phyloP scores from a whole-genome alignment of 1,284 basidiomycete species.

The Ceratobasidium sp. region DNA sequence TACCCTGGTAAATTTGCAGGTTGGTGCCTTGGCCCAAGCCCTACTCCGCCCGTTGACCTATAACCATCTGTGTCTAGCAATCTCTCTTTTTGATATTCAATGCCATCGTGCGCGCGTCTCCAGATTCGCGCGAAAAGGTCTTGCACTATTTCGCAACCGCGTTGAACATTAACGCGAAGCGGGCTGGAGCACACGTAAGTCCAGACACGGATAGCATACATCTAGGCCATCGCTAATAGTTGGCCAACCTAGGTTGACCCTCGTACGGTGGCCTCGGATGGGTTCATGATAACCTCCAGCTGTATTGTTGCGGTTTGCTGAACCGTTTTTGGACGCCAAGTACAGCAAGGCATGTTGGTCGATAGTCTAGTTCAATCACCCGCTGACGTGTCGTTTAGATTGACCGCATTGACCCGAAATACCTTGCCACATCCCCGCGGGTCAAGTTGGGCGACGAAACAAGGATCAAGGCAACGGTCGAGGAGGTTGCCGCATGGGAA shows the following conservation, averaged over 20 bases:
- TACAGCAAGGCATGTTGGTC: conserved; percentile 95
- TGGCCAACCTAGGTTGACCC: conserved; percentile 73
- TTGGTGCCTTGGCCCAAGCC: conserved; percentile 45
- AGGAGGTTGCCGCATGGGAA: conserved; percentile 74
- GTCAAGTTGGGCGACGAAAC: conserved; percentile 87
- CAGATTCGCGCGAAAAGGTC: conserved; percentile 81
- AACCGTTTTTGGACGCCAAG: conserved; percentile 93
- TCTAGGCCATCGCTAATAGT: conserved; percentile 12
- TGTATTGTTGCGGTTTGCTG: conserved; percentile 85
- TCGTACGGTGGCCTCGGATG: conserved; percentile 85
- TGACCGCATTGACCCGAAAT: conserved; percentile 88
- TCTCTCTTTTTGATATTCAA: conserved; percentile 91
- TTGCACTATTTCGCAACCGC: conserved; percentile 83
- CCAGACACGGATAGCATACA: conserved; percentile 36
- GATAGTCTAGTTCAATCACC: no score
- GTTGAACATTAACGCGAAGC: conserved; percentile 79
- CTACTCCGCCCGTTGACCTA: conserved; percentile 21
- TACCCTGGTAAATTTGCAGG: conserved; percentile 82
- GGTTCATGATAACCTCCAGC: conserved; percentile 92
- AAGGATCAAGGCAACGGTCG: conserved; percentile 86
- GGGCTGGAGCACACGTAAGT: conserved; percentile 84
- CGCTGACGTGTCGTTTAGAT: conserved; percentile 59
- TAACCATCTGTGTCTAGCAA: conserved; percentile 51
- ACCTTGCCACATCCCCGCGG: conserved; percentile 73
- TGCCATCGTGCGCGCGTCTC: conserved; percentile 80